These are phyloP conservation scores for Cicer bijugum DNA, from an alignment of 306 rosid genomes.

Conservation along the genomic window DNA sequence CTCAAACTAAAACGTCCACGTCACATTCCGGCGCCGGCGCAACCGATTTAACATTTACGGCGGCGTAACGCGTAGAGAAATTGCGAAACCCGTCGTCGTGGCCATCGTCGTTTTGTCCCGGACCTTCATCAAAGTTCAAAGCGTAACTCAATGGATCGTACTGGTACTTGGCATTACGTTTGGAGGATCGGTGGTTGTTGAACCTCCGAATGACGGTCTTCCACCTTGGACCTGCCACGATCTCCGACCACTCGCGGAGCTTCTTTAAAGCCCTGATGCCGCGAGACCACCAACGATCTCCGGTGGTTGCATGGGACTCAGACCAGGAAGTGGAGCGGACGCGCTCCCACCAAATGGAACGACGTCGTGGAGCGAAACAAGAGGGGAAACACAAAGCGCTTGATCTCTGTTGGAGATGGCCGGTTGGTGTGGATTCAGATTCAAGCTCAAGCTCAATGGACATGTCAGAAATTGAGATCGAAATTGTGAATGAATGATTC, in stretches of 20 bases:
- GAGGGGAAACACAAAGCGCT: conserved; percentile 50
- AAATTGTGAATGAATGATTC: neutral
- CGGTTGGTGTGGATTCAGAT: conserved; percentile 49
- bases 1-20: conserved; percentile 41
- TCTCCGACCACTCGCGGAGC: conserved; percentile 89
- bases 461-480: conserved; percentile 31
- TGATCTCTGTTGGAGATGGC: conserved; percentile 44
- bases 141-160: conserved; percentile 90
- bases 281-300: conserved; percentile 69
- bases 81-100: conserved; percentile 53
- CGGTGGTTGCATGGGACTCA: conserved; percentile 26
- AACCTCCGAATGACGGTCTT: conserved; percentile 86
- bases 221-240: conserved; percentile 95
- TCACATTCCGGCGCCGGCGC: conserved; percentile 29
- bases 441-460: conserved; percentile 47
- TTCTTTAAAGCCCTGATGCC: conserved; percentile 68
- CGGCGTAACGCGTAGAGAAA: conserved; percentile 81
- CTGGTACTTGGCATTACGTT: conserved; percentile 64
- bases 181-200: conserved; percentile 56
- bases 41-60: conserved; percentile 40
- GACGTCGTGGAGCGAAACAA: conserved; percentile 55
- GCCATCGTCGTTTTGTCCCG: conserved; percentile 52
- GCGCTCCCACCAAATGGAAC: conserved; percentile 74
- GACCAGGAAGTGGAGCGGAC: conserved; percentile 48
- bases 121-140: conserved; percentile 74